These are phyloP conservation scores for Wickerhamomyces bisporus DNA, from an alignment of 805 yeast genomes.

Conservation along the genomic window DNA sequence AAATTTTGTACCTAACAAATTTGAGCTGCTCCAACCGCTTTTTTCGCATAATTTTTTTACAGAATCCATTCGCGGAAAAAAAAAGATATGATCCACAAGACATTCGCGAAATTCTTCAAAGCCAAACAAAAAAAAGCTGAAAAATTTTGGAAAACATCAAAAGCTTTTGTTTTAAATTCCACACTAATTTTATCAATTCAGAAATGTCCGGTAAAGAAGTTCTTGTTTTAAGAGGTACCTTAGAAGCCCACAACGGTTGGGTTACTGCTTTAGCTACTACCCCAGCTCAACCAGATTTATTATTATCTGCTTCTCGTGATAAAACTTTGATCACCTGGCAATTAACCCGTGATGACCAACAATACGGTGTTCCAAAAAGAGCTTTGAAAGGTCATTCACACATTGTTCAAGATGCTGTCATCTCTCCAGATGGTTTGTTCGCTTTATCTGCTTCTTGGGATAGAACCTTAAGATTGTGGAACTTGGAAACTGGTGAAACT, in stretches of 20 bases:
- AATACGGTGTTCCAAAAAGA: constrained; percentile 97
- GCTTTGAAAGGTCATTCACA: constrained; percentile 98
- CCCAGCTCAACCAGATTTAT: constrained; percentile 95
- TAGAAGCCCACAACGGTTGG: constrained; percentile 97
- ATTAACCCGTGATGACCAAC: constrained; percentile 91
- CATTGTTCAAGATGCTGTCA: constrained; percentile 96
- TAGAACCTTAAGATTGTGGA: constrained; percentile 98
- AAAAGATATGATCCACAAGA: no score
- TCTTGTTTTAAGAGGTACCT: constrained; percentile 99
- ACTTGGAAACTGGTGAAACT: constrained; percentile 88
- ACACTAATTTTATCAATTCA: constrained; percentile 3
- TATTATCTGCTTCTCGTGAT: constrained; percentile 98
- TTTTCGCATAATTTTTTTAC: no score
- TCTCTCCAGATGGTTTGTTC: constrained; percentile 96
- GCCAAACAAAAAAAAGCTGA: background rate
- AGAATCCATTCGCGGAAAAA: no score
- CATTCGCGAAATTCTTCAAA: no score
- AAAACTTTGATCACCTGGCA: constrained; percentile 98
- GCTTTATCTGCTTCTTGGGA: constrained; percentile 99
- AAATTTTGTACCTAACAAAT: constrained; percentile 21
- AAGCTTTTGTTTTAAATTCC: no score
- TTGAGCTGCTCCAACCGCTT: background rate
- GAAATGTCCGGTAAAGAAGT: constrained; percentile 86
- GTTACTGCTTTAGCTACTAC: constrained; percentile 98
- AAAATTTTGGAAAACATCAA: no score